A percentile compares a stretch with the other conserved stretches of the same genome.
Evolutionary conservation across 78 protist genomes (phyloP).

Genomic region (Dictyostelium citrinum): DNA sequence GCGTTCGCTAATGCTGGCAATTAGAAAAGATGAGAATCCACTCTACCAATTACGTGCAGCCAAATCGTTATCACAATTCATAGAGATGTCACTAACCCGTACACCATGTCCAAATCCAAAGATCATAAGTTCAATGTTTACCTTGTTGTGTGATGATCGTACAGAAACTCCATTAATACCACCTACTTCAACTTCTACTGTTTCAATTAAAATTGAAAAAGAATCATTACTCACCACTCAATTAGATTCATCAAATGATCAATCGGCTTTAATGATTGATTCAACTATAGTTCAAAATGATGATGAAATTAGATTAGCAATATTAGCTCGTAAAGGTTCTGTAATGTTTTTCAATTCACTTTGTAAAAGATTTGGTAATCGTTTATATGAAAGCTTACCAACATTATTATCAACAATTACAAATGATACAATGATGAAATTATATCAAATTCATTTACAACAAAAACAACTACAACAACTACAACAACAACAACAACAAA

Average conservation of each 20-base stretch:
- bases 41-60: conserved; percentile 39
- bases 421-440: neutral
- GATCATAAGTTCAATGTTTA: conserved; percentile 34
- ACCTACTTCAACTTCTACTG: neutral
- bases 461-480: neutral
- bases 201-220: neutral
- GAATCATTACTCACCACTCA: neutral
- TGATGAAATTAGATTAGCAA: neutral
- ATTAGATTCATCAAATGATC: neutral
- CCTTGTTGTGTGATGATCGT: conserved; percentile 29
- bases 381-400: neutral
- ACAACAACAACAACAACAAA: neutral
- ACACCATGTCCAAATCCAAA: conserved; percentile 55
- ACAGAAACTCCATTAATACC: conserved; percentile 48
- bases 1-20: conserved; percentile 20
- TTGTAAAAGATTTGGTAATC: neutral
- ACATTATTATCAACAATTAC: neutral
- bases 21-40: conserved; percentile 41
- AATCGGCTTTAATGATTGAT: neutral
- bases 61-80: conserved; percentile 10
- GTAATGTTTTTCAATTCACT: conserved; percentile 7
- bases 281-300: neutral
- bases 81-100: neutral
- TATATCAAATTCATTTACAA: neutral
- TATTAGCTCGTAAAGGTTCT: conserved; percentile 17